Evolutionary conservation across 805 yeast genomes (phyloP).

Genomic region (Candida ficus): DNA sequence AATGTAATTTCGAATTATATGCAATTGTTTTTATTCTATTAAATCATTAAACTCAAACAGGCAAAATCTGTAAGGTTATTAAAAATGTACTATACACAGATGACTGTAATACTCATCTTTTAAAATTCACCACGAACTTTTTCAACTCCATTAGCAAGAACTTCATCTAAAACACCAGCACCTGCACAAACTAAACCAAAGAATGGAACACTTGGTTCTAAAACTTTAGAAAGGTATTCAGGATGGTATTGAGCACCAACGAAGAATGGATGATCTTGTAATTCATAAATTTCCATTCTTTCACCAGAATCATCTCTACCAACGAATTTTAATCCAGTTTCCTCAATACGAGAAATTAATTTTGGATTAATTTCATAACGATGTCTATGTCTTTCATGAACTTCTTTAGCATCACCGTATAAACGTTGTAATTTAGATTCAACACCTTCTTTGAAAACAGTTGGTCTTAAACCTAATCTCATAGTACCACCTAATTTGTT

Average conservation of each 20-base stretch:
- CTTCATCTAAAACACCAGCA: constrained; percentile 70
- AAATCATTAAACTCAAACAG: too few relatives aligned
- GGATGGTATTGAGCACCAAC: constrained; percentile 99
- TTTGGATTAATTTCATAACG: constrained; percentile 95
- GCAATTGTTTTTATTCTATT: too few relatives aligned
- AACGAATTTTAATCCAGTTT: constrained; percentile 76
- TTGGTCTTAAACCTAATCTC: constrained; percentile 94
- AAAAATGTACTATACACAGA: too few relatives aligned
- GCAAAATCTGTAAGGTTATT: too few relatives aligned
- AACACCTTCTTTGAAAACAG: constrained; percentile 68
- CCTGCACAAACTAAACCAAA: constrained; percentile 95
- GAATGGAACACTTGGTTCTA: constrained; percentile 95
- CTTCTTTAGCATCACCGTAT: constrained; percentile 65
- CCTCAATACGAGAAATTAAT: constrained; percentile 65
- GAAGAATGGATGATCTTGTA: constrained; percentile 80
- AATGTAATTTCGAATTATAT: too few relatives aligned
- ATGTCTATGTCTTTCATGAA: constrained; percentile 95
- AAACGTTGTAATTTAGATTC: constrained; percentile 69
- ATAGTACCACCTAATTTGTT: constrained; percentile 96
- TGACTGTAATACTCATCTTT: too few relatives aligned
- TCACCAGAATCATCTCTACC: constrained; percentile 88
- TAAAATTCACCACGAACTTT: constrained; percentile 26
- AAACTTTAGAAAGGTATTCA: constrained; percentile 92
- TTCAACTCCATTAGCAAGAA: constrained; percentile 38
- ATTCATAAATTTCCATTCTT: constrained; percentile 93